A percentile compares a stretch with the other conserved stretches of the same genome.
Conservation (phyloP, 1,139 yeast species). For the Saccharomyces hybrid region DNA sequence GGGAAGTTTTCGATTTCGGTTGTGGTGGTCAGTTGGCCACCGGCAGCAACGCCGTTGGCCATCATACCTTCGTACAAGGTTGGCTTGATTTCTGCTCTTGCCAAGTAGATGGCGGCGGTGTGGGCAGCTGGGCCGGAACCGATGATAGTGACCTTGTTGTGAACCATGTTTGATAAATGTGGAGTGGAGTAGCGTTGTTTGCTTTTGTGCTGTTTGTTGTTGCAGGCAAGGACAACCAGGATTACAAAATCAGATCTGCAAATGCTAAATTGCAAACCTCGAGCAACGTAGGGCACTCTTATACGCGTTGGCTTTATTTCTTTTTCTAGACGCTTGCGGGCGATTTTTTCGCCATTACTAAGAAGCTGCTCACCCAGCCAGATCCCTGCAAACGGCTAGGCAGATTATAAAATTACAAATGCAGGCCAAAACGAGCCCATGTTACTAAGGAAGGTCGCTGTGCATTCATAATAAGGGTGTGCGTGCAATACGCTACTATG, state of each 20-base stretch:
- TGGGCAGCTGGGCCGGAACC: constrained; percentile 99
- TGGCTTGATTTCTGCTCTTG: constrained; percentile 95
- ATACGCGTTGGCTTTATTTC: not conserved
- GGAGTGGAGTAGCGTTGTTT: not conserved
- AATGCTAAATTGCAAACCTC: not conserved
- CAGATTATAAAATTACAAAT: not conserved
- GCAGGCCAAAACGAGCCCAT: not conserved
- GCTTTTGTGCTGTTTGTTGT: not conserved
- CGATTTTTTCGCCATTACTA: not conserved
- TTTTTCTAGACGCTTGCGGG: not conserved
- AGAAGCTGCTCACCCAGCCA: not conserved
- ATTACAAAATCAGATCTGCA: not conserved
- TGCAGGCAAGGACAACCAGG: not conserved
- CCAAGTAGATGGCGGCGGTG: constrained; percentile 94
- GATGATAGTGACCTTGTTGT: constrained; percentile 81
- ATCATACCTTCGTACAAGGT: constrained; percentile 90
- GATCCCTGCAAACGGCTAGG: not conserved
- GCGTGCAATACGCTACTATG: not conserved
- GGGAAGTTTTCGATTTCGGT: constrained; percentile 97
- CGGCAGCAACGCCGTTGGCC: constrained; percentile 98
- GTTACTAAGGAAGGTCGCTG: too few relatives aligned
- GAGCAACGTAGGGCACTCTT: not conserved
- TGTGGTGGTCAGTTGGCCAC: constrained; percentile 97
- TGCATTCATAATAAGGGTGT: too few relatives aligned
- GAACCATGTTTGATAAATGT: constrained; percentile 50